phyloP scores from a whole-genome alignment of 768 basidiomycete species.

The Cantharellus cinnabarinus region DNA sequence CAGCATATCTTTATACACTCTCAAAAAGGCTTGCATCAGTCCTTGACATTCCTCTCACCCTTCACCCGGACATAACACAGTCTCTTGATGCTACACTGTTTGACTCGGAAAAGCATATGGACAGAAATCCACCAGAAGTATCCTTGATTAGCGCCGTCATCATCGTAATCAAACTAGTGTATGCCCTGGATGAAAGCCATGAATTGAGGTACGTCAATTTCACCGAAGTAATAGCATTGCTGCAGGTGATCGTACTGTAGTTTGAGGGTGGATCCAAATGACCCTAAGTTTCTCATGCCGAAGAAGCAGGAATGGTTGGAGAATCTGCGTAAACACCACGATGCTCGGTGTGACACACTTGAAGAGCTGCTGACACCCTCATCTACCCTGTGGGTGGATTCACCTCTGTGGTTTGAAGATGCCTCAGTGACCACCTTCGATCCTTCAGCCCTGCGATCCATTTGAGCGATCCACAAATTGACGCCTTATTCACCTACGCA shows the following conservation, averaged over 20 bases:
- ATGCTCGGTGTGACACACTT: slow-evolving; percentile 17
- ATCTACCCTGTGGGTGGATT: slow-evolving; percentile 25
- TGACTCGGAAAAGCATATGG: slow-evolving; percentile 14
- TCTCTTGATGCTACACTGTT: slow-evolving; percentile 5
- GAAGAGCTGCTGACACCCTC: slow-evolving; percentile 24
- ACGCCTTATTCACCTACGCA: slow-evolving; percentile 48
- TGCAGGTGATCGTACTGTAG: slow-evolving; percentile 2
- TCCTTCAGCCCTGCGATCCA: slow-evolving; percentile 31
- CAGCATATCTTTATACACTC: slow-evolving; percentile 45
- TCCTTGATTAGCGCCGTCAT: slow-evolving; percentile 37
- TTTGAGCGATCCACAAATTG: slow-evolving; percentile 30
- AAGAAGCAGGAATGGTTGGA: slow-evolving; percentile 28
- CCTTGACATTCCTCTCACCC: slow-evolving; percentile 36
- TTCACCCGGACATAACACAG: slow-evolving; percentile 33
- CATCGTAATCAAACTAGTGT: slow-evolving; percentile 63
- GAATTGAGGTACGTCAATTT: slow-evolving; percentile 25
- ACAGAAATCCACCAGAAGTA: slow-evolving; percentile 40
- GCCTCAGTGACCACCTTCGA: not conserved
- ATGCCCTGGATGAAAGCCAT: slow-evolving; percentile 52
- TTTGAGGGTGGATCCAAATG: slow-evolving; percentile 18
- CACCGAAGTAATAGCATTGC: not conserved
- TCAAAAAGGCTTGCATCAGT: slow-evolving; percentile 37
- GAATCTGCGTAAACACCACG: slow-evolving; percentile 18
- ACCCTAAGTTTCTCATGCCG: slow-evolving; percentile 44
- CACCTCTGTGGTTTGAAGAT: not conserved